phyloP scores from a whole-genome alignment of 176 grass and related monocot genomes.

The Hordeum vulgare region DNA sequence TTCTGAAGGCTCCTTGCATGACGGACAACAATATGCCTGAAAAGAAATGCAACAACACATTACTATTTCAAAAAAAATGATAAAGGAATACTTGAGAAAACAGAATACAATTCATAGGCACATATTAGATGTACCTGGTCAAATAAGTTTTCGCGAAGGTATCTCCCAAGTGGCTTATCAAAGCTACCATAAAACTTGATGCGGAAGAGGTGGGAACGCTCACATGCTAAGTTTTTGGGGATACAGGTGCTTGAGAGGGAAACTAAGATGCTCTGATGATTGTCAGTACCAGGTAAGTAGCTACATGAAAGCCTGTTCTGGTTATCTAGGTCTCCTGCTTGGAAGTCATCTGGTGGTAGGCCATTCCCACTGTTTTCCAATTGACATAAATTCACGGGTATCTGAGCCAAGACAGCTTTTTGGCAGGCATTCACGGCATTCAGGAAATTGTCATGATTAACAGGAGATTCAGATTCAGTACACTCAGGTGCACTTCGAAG shows the following conservation, averaged over 20 bases:
- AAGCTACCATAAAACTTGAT: slow-evolving; percentile 93
- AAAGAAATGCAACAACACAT: background rate
- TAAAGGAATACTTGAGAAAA: background rate
- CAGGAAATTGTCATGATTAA: slow-evolving; percentile 9
- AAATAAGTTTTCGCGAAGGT: slow-evolving; percentile 83
- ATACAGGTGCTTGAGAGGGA: slow-evolving; percentile 71
- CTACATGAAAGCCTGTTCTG: slow-evolving; percentile 35
- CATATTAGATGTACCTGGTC: slow-evolving; percentile 55
- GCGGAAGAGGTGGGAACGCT: slow-evolving; percentile 54
- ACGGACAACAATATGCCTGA: slow-evolving; percentile 61
- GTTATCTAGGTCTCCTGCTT: slow-evolving; percentile 22
- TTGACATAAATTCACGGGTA: background rate
- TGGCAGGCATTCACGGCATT: background rate
- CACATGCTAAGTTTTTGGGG: slow-evolving; percentile 53
- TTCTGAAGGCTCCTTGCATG: slow-evolving; percentile 79
- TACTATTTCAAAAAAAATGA: background rate
- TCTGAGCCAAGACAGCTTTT: slow-evolving; percentile 11
- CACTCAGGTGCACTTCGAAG: background rate
- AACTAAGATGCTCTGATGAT: slow-evolving; percentile 74
- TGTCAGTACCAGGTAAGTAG: slow-evolving; percentile 54
- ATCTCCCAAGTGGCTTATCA: slow-evolving; percentile 92
- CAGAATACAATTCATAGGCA: background rate
- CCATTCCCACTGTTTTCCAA: background rate
- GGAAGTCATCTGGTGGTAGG: slow-evolving; percentile 19
- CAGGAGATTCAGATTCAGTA: slow-evolving; percentile 12